These are phyloP conservation scores for Drechslerella dactyloides DNA, from an alignment of 2,329 filamentous ascomycete species.

Conservation along the genomic window DNA sequence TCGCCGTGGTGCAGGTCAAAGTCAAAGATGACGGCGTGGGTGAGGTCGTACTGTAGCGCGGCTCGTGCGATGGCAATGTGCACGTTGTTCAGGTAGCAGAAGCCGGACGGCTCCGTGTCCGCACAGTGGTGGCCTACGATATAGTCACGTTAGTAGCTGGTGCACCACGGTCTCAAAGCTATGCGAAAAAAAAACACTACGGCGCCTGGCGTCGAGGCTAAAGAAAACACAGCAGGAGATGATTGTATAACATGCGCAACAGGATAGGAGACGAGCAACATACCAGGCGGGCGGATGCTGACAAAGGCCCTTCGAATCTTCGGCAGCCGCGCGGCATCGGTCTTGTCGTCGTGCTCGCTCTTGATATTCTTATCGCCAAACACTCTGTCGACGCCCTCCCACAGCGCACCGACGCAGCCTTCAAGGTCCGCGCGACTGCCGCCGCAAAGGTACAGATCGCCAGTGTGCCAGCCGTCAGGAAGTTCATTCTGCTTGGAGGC, in stretches of 20 bases:
- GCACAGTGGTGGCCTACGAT: conserved; percentile 85
- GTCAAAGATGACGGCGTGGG: conserved; percentile 91
- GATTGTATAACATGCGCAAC: too few species aligned
- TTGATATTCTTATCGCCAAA: conserved; percentile 64
- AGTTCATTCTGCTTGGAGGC: conserved; percentile 62
- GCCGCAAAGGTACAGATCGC: conserved; percentile 86
- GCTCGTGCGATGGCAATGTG: conserved; percentile 95
- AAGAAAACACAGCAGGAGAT: too few species aligned
- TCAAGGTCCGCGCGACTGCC: conserved; percentile 88
- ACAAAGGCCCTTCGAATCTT: conserved; percentile 83
- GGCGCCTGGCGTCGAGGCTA: too few species aligned
- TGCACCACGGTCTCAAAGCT: too few species aligned
- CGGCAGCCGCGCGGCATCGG: conserved; percentile 55
- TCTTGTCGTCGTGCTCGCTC: conserved; percentile 17
- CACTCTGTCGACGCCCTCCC: conserved; percentile 87
- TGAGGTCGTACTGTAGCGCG: conserved; percentile 80
- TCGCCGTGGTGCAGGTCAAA: conserved; percentile 92
- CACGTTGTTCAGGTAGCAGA: conserved; percentile 99
- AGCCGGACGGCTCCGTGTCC: conserved; percentile 84
- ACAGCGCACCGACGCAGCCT: conserved; percentile 87
- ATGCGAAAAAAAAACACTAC: too few species aligned
- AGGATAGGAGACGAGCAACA: conserved; percentile 9
- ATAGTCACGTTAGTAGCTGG: background rate
- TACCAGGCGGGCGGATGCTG: conserved; percentile 78
- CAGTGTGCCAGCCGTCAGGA: conserved; percentile 74